Conservation (phyloP, 192 early-diverging fungal genomes). For the Podila horticola region DNA sequence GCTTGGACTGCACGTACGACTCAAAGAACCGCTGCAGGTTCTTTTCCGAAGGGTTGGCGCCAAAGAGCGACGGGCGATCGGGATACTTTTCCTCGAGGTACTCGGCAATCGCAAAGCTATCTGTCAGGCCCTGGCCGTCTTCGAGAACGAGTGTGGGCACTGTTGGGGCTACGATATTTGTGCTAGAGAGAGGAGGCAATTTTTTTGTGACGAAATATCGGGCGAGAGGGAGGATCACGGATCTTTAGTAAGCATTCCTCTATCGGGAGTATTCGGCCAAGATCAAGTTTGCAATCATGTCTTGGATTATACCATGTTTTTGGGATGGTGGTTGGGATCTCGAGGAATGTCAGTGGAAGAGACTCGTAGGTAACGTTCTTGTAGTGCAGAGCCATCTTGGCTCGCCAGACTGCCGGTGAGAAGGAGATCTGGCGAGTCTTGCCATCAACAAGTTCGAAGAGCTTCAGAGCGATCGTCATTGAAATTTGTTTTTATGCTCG, state of each 20-base stretch:
- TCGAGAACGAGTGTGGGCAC: slow-evolving; percentile 53
- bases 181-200: neutral
- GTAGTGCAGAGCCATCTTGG: slow-evolving; percentile 37
- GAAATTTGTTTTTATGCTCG: neutral
- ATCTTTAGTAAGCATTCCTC: neutral
- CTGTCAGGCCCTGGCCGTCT: slow-evolving; percentile 47
- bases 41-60: slow-evolving; percentile 29
- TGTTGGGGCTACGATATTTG: slow-evolving; percentile 37
- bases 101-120: slow-evolving; percentile 65
- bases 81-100: slow-evolving; percentile 70
- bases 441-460: slow-evolving; percentile 47
- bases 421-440: slow-evolving; percentile 42
- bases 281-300: neutral
- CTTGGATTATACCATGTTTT: slow-evolving; percentile 20
- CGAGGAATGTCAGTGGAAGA: slow-evolving; percentile 28
- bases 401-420: slow-evolving; percentile 45
- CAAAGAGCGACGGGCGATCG: slow-evolving; percentile 56
- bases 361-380: slow-evolving; percentile 35
- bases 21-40: slow-evolving; percentile 55
- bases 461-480: slow-evolving; percentile 25
- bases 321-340: slow-evolving; percentile 24
- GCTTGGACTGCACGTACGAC: slow-evolving; percentile 40
- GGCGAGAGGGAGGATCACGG: neutral
- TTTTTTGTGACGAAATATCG: neutral
- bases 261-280: neutral